Evolutionary conservation across 2,329 filamentous ascomycete species (phyloP), one percentile per base, ranked within the genome.

Genomic region (Lachnellula arida): DNA sequence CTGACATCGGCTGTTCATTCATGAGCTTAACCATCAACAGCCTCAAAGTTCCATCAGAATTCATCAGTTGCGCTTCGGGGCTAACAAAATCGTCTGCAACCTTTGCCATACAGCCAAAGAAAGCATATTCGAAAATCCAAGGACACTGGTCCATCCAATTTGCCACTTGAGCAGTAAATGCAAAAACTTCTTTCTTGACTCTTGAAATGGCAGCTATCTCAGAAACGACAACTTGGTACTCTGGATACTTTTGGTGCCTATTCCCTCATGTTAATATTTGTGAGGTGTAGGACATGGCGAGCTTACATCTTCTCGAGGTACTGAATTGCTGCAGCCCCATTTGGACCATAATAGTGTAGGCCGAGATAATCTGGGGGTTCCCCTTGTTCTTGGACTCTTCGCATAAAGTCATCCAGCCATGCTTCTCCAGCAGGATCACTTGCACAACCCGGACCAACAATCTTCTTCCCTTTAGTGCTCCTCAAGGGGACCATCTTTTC

Each of bases 41-140:
- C 8, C 70, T 77, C 49, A 75, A 75, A 19, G 64, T 65, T 4
- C 74, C 75, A 53, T 75, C 67, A 9, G 56, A 54, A 48, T 75
- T 73, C 74, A 78, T 74, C 59, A 78, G 68, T 65, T 76, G 74
- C 25, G 75, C 75, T 39, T 69, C 71, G 0, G 74, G 75, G 59
- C 75, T 77, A 19, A 78, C 75, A 64, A 75, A 78, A 53, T 63
- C 64, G 59, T 78, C 74, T 11, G 74, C 73, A 50, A 71, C 64
- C 23, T 72, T 65, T 51, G 67, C 67, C 68, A 75, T 75, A 59
- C 74, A 76, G 28, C 74, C 74, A 58, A 76, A 76, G 51, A 75
- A 72, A 12, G 68, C 72, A 60, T 77, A 78, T 62, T 77, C 74
- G 55, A 68, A 68, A 23, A 78, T 61, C 68, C 70, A 77, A 53